Evolutionary conservation across 2,329 filamentous ascomycete species (phyloP).

Genomic region (Orbilia quercus): DNA sequence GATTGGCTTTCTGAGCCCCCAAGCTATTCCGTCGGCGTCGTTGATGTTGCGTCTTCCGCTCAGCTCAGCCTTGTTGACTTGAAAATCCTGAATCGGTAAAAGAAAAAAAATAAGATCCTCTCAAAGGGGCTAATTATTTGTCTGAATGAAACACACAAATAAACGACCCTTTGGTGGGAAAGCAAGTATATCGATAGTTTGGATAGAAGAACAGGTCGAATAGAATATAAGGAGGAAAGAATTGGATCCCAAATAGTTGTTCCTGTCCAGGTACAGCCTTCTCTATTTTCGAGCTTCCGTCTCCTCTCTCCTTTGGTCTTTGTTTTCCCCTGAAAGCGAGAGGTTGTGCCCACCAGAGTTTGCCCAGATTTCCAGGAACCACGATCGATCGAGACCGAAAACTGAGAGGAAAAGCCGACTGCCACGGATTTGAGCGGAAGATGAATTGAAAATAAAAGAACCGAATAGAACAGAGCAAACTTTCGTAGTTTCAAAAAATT

Average conservation of each 20-base stretch:
- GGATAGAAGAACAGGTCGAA: slow-evolving; percentile 4
- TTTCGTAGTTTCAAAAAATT: slow-evolving; percentile 1
- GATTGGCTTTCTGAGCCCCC: slow-evolving; percentile 38
- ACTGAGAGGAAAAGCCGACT: slow-evolving; percentile 10
- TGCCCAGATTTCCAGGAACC: slow-evolving; percentile 46
- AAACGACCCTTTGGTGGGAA: slow-evolving; percentile 1
- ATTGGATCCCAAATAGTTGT: not conserved
- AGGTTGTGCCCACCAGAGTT: slow-evolving; percentile 19
- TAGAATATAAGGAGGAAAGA: not conserved
- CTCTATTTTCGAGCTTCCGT: slow-evolving; percentile 38
- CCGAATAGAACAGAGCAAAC: slow-evolving; percentile 1
- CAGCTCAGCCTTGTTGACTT: slow-evolving; percentile 51
- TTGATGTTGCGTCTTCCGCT: slow-evolving; percentile 28
- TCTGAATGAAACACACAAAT: slow-evolving; percentile 37
- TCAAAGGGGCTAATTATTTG: slow-evolving; percentile 24
- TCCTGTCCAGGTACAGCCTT: slow-evolving; percentile 21
- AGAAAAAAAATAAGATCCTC: slow-evolving; percentile 8
- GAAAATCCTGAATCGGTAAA: slow-evolving; percentile 15
- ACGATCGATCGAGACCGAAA: slow-evolving; percentile 27
- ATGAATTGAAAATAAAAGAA: slow-evolving; percentile 17
- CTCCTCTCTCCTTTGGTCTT: slow-evolving; percentile 11
- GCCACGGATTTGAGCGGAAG: slow-evolving; percentile 37
- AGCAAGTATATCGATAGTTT: slow-evolving; percentile 7
- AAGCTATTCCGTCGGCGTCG: slow-evolving; percentile 25
- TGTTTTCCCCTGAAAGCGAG: slow-evolving; percentile 29